phyloP scores from a whole-genome alignment of 495 filamentous ascomycete species.

The Tuber calosporum region DNA sequence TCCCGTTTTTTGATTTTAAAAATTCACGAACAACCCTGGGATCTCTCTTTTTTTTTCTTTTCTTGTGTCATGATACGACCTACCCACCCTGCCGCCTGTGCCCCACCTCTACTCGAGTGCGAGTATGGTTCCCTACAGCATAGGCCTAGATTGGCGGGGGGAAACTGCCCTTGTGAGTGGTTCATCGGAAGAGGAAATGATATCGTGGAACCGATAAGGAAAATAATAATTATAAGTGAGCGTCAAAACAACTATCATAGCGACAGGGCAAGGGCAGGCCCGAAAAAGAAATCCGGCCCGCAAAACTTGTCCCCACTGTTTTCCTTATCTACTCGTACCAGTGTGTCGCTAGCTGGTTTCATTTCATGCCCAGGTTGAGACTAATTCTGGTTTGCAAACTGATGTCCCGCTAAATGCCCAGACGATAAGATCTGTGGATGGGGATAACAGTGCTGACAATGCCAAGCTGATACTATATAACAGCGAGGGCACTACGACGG shows the following conservation, averaged over 20 bases:
- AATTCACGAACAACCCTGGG: not conserved
- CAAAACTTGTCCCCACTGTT: not conserved
- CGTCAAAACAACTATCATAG: not conserved
- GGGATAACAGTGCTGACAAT: not conserved
- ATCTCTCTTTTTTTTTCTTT: not conserved
- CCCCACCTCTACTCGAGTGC: not conserved
- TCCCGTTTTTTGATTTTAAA: not conserved
- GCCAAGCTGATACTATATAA: not conserved
- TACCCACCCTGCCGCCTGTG: not conserved
- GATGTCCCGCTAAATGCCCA: not conserved
- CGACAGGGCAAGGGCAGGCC: not conserved
- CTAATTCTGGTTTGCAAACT: conserved; percentile 4
- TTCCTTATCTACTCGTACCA: not conserved
- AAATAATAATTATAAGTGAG: not conserved
- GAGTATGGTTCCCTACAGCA: not conserved
- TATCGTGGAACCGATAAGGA: not conserved
- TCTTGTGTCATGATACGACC: not conserved
- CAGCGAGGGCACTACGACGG: not conserved
- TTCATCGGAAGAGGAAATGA: not conserved
- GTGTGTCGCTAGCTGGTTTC: not conserved
- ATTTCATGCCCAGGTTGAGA: not conserved
- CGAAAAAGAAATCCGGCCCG: not conserved
- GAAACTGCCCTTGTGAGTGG: not conserved
- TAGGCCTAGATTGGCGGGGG: not conserved
- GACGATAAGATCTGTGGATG: not conserved